Percentiles rank a stretch among this genome's conserved stretches.
phyloP scores from a whole-genome alignment of 106 monocot species.

The Dendrobium chrysotoxum region DNA sequence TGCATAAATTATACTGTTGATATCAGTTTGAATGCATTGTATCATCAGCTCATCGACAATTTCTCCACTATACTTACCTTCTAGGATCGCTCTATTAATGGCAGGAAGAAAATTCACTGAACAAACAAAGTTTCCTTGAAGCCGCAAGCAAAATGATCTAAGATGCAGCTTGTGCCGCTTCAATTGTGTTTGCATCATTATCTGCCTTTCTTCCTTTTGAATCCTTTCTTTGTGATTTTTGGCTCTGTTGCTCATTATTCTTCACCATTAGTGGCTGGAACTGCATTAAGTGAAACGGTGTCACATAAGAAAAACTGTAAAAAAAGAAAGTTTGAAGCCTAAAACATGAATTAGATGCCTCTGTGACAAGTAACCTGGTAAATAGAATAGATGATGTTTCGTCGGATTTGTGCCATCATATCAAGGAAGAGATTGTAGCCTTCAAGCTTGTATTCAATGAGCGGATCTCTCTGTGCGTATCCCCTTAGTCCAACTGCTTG shows the following conservation, averaged over 20 bases:
- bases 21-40: neutral
- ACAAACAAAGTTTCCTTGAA: neutral
- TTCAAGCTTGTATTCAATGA: constrained; percentile 96
- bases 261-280: constrained; percentile 84
- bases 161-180: constrained; percentile 43
- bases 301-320: neutral
- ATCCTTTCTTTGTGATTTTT: constrained; percentile 31
- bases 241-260: constrained; percentile 39
- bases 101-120: neutral
- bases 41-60: neutral
- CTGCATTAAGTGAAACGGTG: constrained; percentile 26
- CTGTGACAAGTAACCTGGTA: constrained; percentile 62
- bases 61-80: neutral
- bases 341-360: neutral
- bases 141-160: neutral
- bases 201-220: constrained; percentile 25
- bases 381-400: constrained; percentile 94
- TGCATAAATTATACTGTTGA: neutral
- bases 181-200: constrained; percentile 36
- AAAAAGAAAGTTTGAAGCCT: neutral
- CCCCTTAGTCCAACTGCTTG: constrained; percentile 90
- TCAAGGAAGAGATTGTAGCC: constrained; percentile 96
- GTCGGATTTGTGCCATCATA: constrained; percentile 95
- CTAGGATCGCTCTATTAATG: neutral
- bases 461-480: constrained; percentile 92